A percentile compares a stretch with the other conserved stretches of the same genome.
phyloP scores from a whole-genome alignment of 495 filamentous ascomycete species.

The Podospora anserina region DNA sequence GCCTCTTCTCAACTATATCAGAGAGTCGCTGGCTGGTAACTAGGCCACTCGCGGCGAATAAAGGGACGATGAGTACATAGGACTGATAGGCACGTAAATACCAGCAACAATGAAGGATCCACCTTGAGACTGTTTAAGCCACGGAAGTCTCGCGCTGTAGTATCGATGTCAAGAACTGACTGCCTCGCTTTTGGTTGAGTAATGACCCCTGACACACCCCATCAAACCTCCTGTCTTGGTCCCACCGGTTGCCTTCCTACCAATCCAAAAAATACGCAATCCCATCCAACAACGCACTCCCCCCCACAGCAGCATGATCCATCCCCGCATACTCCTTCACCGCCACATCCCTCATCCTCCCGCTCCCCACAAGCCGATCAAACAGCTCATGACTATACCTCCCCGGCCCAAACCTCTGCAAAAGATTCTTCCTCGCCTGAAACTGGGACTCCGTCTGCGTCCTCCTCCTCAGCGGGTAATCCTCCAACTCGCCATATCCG shows the following conservation, averaged over 20 bases:
- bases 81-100: neutral
- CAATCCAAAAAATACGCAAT: conserved; percentile 28
- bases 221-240: too few species aligned
- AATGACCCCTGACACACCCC: too few species aligned
- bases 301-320: conserved; percentile 20
- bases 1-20: conserved; percentile 31
- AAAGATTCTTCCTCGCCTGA: conserved; percentile 9
- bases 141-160: too few species aligned
- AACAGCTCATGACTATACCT: conserved; percentile 20
- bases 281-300: conserved; percentile 21
- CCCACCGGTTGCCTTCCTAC: conserved; percentile 1
- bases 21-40: conserved; percentile 1
- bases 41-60: neutral
- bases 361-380: conserved; percentile 15
- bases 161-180: too few species aligned
- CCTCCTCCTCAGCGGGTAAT: conserved; percentile 17
- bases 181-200: too few species aligned
- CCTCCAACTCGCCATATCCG: conserved; percentile 20
- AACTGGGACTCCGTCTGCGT: conserved; percentile 23
- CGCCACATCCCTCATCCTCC: conserved; percentile 21
- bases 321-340: conserved; percentile 24
- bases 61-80: neutral
- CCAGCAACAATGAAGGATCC: neutral
- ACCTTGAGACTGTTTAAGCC: too few species aligned
- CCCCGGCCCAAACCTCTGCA: conserved; percentile 8